Evolutionary conservation across 805 yeast genomes (phyloP).

Genomic region (Lachancea thermotolerans): DNA sequence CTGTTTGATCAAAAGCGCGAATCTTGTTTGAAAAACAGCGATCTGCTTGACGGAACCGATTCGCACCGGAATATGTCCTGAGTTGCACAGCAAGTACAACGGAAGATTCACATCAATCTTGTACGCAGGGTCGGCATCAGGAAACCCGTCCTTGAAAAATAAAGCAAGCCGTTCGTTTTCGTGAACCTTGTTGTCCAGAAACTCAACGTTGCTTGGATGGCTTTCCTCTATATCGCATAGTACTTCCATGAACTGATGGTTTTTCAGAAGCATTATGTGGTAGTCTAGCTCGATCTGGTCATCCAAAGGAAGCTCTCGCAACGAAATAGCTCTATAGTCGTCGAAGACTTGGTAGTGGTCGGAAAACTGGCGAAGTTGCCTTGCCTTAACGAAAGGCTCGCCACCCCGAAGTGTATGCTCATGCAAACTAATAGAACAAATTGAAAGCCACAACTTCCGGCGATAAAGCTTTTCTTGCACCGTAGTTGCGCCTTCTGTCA

Average conservation of each 20-base stretch:
- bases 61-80: conserved; percentile 3
- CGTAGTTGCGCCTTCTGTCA: neutral
- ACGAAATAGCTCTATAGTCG: conserved; percentile 6
- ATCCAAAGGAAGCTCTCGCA: conserved; percentile 5
- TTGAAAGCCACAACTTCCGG: conserved; percentile 6
- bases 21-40: conserved; percentile 4
- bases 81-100: conserved; percentile 2
- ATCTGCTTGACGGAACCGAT: conserved; percentile 5
- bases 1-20: conserved; percentile 4
- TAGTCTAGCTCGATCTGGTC: conserved; percentile 9
- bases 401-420: conserved; percentile 8
- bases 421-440: conserved; percentile 4
- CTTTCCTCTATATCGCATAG: conserved; percentile 4
- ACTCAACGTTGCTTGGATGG: conserved; percentile 2
- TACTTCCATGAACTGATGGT: conserved; percentile 8
- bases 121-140: conserved; percentile 1
- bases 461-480: conserved; percentile 6
- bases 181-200: conserved; percentile 4
- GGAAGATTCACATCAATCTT: conserved; percentile 1
- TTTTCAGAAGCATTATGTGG: conserved; percentile 8
- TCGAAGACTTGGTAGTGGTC: conserved; percentile 8
- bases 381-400: conserved; percentile 3
- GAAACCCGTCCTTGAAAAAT: conserved; percentile 6
- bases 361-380: conserved; percentile 4
- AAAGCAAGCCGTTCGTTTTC: conserved; percentile 6